Conservation (phyloP, 2,329 filamentous ascomycete species). For the Phaeosphaeriaceae sp. region DNA sequence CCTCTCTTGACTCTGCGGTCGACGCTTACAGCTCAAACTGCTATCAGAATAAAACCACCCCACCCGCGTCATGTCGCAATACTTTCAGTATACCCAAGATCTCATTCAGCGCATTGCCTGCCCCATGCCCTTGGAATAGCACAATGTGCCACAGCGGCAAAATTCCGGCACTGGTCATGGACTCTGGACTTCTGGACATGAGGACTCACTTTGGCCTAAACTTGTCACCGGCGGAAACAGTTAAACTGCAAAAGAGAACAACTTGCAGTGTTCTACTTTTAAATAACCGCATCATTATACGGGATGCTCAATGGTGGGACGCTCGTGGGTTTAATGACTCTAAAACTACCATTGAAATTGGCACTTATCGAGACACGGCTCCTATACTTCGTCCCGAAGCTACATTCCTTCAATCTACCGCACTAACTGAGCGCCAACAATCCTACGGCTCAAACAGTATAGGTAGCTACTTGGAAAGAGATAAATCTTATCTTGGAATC, state of each 20-base stretch:
- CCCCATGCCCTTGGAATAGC: conserved; percentile 4
- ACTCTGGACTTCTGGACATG: conserved; percentile 9
- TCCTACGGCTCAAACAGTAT: neutral
- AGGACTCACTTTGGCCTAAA: conserved; percentile 9
- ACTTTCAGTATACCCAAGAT: conserved; percentile 3
- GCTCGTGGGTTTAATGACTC: conserved; percentile 1
- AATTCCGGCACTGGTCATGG: conserved; percentile 1
- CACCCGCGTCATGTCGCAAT: neutral
- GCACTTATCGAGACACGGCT: neutral
- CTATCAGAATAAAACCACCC: neutral
- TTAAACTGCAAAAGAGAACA: conserved; percentile 1
- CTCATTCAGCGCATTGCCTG: neutral
- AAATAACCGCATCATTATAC: neutral
- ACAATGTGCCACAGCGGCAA: conserved; percentile 1
- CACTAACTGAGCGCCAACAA: neutral
- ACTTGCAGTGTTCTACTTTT: conserved; percentile 7
- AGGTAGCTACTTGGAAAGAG: neutral
- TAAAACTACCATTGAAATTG: conserved; percentile 3
- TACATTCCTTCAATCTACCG: neutral
- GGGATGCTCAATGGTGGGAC: neutral
- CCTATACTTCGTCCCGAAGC: conserved; percentile 1
- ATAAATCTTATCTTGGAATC: neutral
- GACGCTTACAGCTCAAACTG: neutral
- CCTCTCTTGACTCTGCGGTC: neutral
- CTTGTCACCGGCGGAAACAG: neutral